phyloP scores from a whole-genome alignment of 1,284 basidiomycete species.

The Singerocomus inundabilis region DNA sequence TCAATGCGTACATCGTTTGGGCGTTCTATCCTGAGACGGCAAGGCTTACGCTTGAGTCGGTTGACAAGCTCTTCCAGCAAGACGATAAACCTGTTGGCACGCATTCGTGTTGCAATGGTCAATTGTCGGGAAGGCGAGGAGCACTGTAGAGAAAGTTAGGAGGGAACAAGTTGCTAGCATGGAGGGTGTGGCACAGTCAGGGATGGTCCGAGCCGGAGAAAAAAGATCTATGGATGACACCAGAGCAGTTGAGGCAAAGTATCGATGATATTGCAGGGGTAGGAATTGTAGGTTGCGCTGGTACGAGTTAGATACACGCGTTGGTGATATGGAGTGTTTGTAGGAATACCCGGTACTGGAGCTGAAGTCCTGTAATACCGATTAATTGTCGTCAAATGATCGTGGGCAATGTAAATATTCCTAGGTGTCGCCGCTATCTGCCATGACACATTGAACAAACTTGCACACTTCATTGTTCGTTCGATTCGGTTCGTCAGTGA shows the following conservation, averaged over 20 bases:
- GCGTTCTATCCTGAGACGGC: conserved; percentile 17
- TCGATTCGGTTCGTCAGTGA: no score
- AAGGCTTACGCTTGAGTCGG: conserved; percentile 13
- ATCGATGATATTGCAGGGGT: no score
- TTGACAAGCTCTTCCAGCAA: neutral
- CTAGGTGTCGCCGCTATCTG: no score
- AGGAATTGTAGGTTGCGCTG: no score
- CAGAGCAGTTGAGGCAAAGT: neutral
- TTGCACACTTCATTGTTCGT: no score
- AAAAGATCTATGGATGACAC: neutral
- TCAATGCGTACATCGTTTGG: conserved; percentile 16
- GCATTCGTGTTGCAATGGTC: neutral
- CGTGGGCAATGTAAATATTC: no score
- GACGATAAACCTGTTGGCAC: neutral
- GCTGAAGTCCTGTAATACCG: no score
- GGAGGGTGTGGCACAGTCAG: neutral
- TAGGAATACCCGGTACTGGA: no score
- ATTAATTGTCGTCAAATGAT: no score
- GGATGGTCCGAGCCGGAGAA: neutral
- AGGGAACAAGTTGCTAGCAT: neutral
- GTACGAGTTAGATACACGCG: no score
- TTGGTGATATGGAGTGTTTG: no score
- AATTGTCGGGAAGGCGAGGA: neutral
- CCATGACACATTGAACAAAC: no score
- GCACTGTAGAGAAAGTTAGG: neutral